phyloP scores from a whole-genome alignment of 352 stramenopile species.

The Globisporangium cystogenes region DNA sequence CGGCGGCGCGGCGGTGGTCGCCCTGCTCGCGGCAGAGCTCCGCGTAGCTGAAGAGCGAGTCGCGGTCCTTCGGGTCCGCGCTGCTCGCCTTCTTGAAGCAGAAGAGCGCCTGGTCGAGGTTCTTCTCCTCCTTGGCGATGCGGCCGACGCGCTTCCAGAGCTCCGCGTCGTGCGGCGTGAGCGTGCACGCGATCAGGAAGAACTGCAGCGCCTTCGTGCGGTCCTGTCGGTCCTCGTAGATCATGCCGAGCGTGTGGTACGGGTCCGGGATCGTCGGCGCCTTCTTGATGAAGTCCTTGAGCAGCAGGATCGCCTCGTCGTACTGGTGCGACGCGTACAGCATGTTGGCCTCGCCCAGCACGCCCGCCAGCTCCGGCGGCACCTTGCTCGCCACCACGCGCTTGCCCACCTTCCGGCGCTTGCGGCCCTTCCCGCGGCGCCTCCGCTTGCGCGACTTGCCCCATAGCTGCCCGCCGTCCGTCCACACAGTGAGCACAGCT shows the following conservation, averaged over 20 bases:
- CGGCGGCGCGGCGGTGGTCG: conserved; percentile 70
- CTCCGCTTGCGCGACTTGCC: conserved; percentile 62
- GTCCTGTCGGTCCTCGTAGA: conserved; percentile 83
- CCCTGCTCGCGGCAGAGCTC: conserved; percentile 75
- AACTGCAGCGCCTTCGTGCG: conserved; percentile 80
- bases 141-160: conserved; percentile 82
- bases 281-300: conserved; percentile 90
- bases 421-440: conserved; percentile 24
- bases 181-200: conserved; percentile 79
- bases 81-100: conserved; percentile 84
- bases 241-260: conserved; percentile 85
- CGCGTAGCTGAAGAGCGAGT: conserved; percentile 76
- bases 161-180: conserved; percentile 75
- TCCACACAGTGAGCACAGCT: too few relatives aligned
- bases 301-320: conserved; percentile 66
- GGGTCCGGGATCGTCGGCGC: conserved; percentile 81
- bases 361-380: conserved; percentile 65
- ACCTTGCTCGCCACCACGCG: conserved; percentile 72
- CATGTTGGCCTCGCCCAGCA: conserved; percentile 83
- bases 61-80: conserved; percentile 74
- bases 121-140: conserved; percentile 85
- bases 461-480: conserved; percentile 35
- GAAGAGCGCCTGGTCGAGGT: conserved; percentile 78
- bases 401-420: conserved; percentile 31
- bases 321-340: conserved; percentile 85